phyloP scores from a whole-genome alignment of 1,284 basidiomycete genomes.

The Boletus albobrunnescens region DNA sequence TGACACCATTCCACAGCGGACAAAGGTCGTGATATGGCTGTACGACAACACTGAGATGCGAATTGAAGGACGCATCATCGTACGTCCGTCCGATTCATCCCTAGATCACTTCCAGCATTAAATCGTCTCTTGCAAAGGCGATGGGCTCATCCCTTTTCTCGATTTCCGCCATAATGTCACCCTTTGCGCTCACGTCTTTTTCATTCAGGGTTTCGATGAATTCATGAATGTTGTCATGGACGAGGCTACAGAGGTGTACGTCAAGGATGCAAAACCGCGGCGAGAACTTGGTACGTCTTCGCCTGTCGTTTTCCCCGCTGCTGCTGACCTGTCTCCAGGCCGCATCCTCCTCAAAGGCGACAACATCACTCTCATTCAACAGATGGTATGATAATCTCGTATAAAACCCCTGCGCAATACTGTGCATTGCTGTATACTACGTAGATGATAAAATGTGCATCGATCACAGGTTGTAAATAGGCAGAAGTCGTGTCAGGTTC shows the following conservation, averaged over 20 bases:
- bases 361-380: slow-evolving; percentile 93
- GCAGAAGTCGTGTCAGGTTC: slow-evolving; percentile 68
- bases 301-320: not conserved
- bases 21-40: slow-evolving; percentile 90
- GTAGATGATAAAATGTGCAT: slow-evolving; percentile 1
- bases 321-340: slow-evolving; percentile 45
- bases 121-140: slow-evolving; percentile 29
- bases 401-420: slow-evolving; percentile 10
- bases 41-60: slow-evolving; percentile 98
- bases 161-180: not conserved
- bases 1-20: slow-evolving; percentile 49
- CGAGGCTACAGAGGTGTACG: slow-evolving; percentile 90
- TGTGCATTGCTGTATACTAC: slow-evolving; percentile 22
- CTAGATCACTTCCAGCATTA: slow-evolving; percentile 24
- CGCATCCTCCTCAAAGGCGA: slow-evolving; percentile 93
- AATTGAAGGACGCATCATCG: slow-evolving; percentile 94
- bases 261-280: slow-evolving; percentile 82
- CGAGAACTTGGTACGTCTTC: slow-evolving; percentile 63
- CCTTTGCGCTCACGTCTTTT: slow-evolving; percentile 8
- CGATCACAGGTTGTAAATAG: slow-evolving; percentile 77
- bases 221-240: slow-evolving; percentile 99
- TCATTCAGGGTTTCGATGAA: slow-evolving; percentile 90
- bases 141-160: slow-evolving; percentile 11
- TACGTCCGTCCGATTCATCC: slow-evolving; percentile 45
- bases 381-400: slow-evolving; percentile 39